A percentile compares a stretch with the other conserved stretches of the same genome.
Evolutionary conservation across 352 stramenopile species (phyloP).

Genomic region (Pythium grandisporangium): DNA sequence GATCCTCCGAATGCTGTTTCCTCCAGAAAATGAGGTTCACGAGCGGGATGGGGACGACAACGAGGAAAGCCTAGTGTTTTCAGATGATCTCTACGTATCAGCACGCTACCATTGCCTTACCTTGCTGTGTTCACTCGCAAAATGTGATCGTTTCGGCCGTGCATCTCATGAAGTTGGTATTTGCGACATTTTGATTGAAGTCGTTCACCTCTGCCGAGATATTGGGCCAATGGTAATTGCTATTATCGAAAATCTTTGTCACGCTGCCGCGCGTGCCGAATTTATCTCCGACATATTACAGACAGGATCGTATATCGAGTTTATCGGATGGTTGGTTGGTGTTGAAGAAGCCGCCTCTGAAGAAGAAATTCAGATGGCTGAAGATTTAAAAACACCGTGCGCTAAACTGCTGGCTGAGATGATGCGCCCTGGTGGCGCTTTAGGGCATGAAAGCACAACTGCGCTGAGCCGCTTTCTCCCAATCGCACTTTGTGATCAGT

Average conservation of each 20-base stretch:
- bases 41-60: slow-evolving; percentile 30
- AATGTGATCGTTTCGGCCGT: slow-evolving; percentile 39
- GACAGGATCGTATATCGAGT: slow-evolving; percentile 65
- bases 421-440: slow-evolving; percentile 22
- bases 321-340: slow-evolving; percentile 65
- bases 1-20: slow-evolving; percentile 61
- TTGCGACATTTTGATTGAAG: slow-evolving; percentile 72
- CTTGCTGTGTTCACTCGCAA: slow-evolving; percentile 45
- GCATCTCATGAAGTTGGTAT: slow-evolving; percentile 45
- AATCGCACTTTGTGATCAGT: slow-evolving; percentile 38
- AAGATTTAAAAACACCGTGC: slow-evolving; percentile 43
- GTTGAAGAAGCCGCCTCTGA: slow-evolving; percentile 57
- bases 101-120: slow-evolving; percentile 50
- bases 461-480: slow-evolving; percentile 68
- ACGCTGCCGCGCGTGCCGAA: slow-evolving; percentile 26
- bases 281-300: slow-evolving; percentile 59
- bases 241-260: slow-evolving; percentile 64
- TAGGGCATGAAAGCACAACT: slow-evolving; percentile 41
- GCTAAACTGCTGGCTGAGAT: slow-evolving; percentile 63
- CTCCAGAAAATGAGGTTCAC: slow-evolving; percentile 71
- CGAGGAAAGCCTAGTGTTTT: slow-evolving; percentile 35
- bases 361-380: slow-evolving; percentile 42
- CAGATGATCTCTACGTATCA: slow-evolving; percentile 49
- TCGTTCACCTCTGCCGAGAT: slow-evolving; percentile 48
- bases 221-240: slow-evolving; percentile 39